These are phyloP conservation scores for Pleodorina starrii DNA, from an alignment of 139 green algal species.

Conservation along the genomic window DNA sequence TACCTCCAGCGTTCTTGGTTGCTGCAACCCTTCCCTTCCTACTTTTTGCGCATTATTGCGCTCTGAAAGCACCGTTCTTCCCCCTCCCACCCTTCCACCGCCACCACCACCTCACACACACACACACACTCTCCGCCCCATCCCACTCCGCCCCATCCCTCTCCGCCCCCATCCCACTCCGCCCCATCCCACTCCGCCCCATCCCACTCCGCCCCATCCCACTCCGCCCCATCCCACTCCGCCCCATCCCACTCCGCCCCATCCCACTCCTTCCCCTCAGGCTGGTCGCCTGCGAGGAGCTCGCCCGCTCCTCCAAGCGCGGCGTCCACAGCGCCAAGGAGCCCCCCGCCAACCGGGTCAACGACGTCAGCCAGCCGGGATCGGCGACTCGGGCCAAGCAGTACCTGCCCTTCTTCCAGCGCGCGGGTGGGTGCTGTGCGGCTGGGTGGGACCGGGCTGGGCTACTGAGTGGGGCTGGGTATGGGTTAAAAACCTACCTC, in stretches of 20 bases:
- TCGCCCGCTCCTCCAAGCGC: constrained; percentile 79
- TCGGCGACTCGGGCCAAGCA: constrained; percentile 80
- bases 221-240: neutral
- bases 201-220: neutral
- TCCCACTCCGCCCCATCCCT: neutral
- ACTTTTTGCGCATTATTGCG: too few relatives aligned
- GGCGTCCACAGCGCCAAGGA: constrained; percentile 89
- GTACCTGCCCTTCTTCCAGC: constrained; percentile 96
- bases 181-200: neutral
- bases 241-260: neutral
- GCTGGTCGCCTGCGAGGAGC: constrained; percentile 86
- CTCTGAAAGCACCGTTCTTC: too few relatives aligned
- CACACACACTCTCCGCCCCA: neutral
- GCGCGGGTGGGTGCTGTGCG: constrained; percentile 73
- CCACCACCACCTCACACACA: too few relatives aligned
- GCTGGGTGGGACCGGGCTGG: too few relatives aligned
- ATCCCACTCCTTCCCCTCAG: neutral
- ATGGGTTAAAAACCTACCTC: too few relatives aligned
- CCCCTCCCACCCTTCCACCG: too few relatives aligned
- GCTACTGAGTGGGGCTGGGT: too few relatives aligned
- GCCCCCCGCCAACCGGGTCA: constrained; percentile 80
- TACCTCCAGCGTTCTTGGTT: too few relatives aligned
- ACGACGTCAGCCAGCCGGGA: constrained; percentile 89
- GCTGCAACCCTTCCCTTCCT: too few relatives aligned
- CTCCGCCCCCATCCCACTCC: neutral